Conservation (phyloP, 2,329 filamentous ascomycete genomes). For the Fusarium odoratissimum region DNA sequence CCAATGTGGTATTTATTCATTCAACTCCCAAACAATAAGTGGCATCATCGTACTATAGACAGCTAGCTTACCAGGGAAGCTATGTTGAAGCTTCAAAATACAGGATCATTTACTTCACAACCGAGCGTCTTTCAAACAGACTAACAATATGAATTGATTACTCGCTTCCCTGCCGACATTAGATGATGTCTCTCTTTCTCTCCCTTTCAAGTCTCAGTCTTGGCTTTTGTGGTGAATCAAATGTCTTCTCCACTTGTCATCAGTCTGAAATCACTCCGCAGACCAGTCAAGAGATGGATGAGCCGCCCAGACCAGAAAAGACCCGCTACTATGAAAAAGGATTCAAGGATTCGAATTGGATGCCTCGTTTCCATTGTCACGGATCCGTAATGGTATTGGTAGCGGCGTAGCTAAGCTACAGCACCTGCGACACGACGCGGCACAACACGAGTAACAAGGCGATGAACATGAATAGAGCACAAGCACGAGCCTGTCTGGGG, state of each 20-base stretch:
- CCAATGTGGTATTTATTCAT: constrained; percentile 10
- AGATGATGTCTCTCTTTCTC: constrained; percentile 20
- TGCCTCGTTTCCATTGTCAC: constrained; percentile 33
- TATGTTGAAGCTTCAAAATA: not conserved
- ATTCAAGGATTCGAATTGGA: constrained; percentile 10
- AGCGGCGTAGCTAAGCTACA: constrained; percentile 18
- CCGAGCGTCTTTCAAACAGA: constrained; percentile 19
- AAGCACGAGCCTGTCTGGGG: constrained; percentile 28
- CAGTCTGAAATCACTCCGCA: constrained; percentile 20
- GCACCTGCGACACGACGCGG: constrained; percentile 5
- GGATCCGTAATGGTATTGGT: constrained; percentile 21
- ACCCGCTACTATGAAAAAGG: constrained; percentile 18
- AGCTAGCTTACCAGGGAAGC: constrained; percentile 2
- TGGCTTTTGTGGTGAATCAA: constrained; percentile 14
- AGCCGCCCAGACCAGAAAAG: constrained; percentile 24
- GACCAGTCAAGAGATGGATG: constrained; percentile 13
- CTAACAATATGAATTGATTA: constrained; percentile 15
- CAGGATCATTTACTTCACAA: constrained; percentile 6
- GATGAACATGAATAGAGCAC: constrained; percentile 7
- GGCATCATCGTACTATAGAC: constrained; percentile 3
- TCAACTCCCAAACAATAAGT: constrained; percentile 10
- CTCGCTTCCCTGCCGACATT: constrained; percentile 33
- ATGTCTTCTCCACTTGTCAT: constrained; percentile 26
- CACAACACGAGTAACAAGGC: constrained; percentile 19
- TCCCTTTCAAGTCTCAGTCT: constrained; percentile 22